Evolutionary conservation across 1,139 yeast genomes (phyloP), one percentile per base, ranked within the genome.

Genomic region (Suhomyces choctaworum): DNA sequence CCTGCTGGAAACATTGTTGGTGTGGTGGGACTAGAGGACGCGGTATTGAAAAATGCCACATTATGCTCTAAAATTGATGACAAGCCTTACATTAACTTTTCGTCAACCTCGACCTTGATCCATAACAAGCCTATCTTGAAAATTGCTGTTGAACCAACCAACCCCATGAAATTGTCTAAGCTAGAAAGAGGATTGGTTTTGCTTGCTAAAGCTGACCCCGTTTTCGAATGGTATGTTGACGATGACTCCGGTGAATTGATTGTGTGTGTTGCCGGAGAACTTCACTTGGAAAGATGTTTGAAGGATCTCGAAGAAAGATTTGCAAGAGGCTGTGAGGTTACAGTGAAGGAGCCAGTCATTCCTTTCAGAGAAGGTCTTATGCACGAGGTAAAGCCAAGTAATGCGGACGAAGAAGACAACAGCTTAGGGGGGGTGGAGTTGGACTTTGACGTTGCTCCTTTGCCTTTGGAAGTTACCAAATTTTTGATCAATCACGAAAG

Each of bases 1-100:
- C 96, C 96, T 2, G 94, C 97, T 2, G 99, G 99, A 22, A 88
- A 86, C 48, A 88, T 94, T 46, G 95, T 88, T 6, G 99, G 97
- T 31, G 83, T 94, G 34, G 94, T 89, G 17, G 98, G 98, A 0
- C 70, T 94, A 26, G 96, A 84, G 14, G 85, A 86, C 8, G 78
- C 78, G 34, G 76, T 92, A 19, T 63, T 92, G 45, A 94, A 94
- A 58, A 87, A 82, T 54, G 98, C 96, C 32, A 89, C 98, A 0
- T 60, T 92, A 29, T 71, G 85, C 12, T 58, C 72, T 0, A 52
- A 61, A 48, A 70, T 43, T 51, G 73, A 38, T 45, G 70, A 25
- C 50, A 69, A 30, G 80, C 95, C 59, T 68, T 88, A 42, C 78
- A 82, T 68, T 57, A 94, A 57, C 83, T 92, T 41, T 76, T 95